Evolutionary conservation across 495 filamentous ascomycete species (phyloP).

Genomic region (Tuber magnatum): DNA sequence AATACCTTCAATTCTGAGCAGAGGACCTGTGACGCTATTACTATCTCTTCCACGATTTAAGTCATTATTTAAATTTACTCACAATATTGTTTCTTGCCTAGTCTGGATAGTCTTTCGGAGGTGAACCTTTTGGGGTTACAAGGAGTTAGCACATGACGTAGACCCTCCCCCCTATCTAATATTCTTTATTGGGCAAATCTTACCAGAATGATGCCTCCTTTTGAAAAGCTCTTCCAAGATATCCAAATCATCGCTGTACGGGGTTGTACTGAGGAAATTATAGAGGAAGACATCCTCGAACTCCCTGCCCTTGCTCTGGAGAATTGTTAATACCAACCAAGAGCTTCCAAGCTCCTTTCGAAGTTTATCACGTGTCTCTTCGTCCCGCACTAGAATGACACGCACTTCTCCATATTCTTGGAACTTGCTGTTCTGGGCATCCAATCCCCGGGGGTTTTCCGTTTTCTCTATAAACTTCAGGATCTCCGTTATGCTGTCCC

Average conservation of each 20-base stretch:
- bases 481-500: background rate
- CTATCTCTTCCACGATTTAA: background rate
- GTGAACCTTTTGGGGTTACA: background rate
- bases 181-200: background rate
- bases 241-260: slow-evolving; percentile 9
- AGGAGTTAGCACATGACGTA: background rate
- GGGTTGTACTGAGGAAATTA: slow-evolving; percentile 24
- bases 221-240: slow-evolving; percentile 7
- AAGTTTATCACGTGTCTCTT: slow-evolving; percentile 15
- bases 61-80: background rate
- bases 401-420: slow-evolving; percentile 45
- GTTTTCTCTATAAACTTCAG: background rate
- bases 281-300: slow-evolving; percentile 43
- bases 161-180: background rate
- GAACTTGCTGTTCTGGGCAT: slow-evolving; percentile 9
- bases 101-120: background rate
- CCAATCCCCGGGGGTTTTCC: background rate
- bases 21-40: slow-evolving; percentile 6
- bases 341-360: slow-evolving; percentile 35
- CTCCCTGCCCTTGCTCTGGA: slow-evolving; percentile 48
- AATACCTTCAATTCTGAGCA: slow-evolving; percentile 29
- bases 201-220: background rate
- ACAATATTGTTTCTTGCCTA: slow-evolving; percentile 12
- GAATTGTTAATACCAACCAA: slow-evolving; percentile 44
- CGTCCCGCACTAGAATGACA: slow-evolving; percentile 46